Evolutionary conservation across 2,329 filamentous ascomycete genomes (phyloP).

Genomic region (Diplodia scrobiculata): DNA sequence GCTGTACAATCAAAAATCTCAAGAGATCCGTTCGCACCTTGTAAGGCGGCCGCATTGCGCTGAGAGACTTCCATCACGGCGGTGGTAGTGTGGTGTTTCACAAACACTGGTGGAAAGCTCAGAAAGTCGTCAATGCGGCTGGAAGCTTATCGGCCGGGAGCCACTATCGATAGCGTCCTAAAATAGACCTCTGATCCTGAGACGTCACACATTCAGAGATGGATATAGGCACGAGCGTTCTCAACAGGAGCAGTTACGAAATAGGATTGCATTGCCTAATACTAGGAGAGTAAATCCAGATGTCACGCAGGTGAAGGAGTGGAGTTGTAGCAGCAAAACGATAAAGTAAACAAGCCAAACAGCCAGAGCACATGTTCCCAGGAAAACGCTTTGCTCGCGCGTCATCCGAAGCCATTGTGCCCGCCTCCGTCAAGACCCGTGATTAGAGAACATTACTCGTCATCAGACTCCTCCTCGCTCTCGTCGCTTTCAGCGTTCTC

Average conservation of each 20-base stretch:
- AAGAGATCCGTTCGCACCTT: constrained; percentile 35
- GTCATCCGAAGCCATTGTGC: neutral
- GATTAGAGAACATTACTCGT: constrained; percentile 23
- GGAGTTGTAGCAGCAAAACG: constrained; percentile 18
- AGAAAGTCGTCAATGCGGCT: neutral
- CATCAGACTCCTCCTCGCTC: constrained; percentile 61
- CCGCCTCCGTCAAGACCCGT: neutral
- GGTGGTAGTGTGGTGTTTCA: neutral
- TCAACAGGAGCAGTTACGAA: neutral
- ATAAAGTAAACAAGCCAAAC: constrained; percentile 11
- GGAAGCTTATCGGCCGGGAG: neutral
- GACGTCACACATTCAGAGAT: neutral
- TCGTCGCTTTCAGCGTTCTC: constrained; percentile 78
- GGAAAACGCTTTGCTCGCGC: constrained; percentile 3
- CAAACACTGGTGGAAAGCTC: neutral
- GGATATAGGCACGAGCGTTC: neutral
- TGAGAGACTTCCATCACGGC: constrained; percentile 47
- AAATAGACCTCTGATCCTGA: neutral
- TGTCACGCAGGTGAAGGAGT: constrained; percentile 5
- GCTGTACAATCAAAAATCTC: neutral
- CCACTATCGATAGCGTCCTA: constrained; percentile 4
- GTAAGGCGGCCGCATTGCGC: constrained; percentile 47
- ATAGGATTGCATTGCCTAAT: constrained; percentile 10
- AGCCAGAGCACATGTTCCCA: neutral
- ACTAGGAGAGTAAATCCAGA: constrained; percentile 11